phyloP scores from a whole-genome alignment of 768 basidiomycete species.

The Agrocybe praecox region DNA sequence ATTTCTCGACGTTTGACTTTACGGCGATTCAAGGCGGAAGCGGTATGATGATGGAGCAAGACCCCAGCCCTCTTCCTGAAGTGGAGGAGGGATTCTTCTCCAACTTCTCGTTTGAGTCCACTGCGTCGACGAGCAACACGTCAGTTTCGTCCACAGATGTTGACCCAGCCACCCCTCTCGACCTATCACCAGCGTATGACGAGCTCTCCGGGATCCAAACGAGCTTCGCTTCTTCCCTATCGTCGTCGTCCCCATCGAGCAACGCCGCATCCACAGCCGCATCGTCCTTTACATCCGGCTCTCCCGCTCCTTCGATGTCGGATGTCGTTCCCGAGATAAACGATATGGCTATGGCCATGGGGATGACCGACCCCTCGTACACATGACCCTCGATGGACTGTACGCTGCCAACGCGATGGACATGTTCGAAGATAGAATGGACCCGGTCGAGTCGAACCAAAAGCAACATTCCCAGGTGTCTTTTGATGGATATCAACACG shows the following conservation, averaged over 20 bases:
- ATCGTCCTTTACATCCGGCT: background rate
- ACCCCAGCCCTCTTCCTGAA: constrained; percentile 16
- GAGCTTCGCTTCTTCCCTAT: background rate
- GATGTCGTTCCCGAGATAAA: background rate
- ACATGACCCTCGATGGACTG: no score
- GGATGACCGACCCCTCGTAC: background rate
- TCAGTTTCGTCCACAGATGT: background rate
- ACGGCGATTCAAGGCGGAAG: background rate
- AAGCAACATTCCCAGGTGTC: no score
- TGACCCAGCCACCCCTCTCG: background rate
- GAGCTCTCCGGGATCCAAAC: background rate
- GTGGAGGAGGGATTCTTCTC: constrained; percentile 16
- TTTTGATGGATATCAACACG: no score
- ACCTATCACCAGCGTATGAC: background rate
- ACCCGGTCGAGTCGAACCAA: no score
- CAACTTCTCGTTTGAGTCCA: constrained; percentile 12
- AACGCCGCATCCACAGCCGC: background rate
- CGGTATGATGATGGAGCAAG: constrained; percentile 8
- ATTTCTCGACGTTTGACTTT: background rate
- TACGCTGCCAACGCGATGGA: no score
- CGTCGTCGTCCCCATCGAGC: background rate
- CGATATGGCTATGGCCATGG: background rate
- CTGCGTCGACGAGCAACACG: background rate
- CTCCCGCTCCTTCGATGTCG: background rate
- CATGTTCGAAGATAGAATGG: no score